A percentile compares a stretch with the other conserved stretches of the same genome.
These are phyloP conservation scores for Fusarium euwallaceae DNA, from an alignment of 2,329 filamentous ascomycete species.

Conservation along the genomic window DNA sequence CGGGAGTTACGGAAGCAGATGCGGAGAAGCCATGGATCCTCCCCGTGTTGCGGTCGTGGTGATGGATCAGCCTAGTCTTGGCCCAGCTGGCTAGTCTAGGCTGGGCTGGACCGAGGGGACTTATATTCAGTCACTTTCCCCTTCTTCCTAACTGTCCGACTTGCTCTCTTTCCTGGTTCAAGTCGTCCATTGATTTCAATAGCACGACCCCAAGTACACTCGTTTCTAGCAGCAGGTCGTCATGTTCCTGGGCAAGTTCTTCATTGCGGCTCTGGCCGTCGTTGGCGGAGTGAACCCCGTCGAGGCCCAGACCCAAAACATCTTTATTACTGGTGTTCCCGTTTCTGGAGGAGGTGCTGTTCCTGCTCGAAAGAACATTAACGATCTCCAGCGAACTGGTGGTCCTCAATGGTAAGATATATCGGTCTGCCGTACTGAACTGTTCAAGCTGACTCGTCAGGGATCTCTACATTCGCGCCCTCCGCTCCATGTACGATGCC, in stretches of 20 bases:
- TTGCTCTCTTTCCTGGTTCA: conserved; percentile 28
- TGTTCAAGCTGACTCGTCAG: conserved; percentile 46
- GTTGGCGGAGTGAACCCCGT: conserved; percentile 39
- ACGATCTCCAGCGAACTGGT: conserved; percentile 56
- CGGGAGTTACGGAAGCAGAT: conserved; percentile 39
- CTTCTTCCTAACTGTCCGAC: conserved; percentile 8
- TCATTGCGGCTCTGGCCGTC: conserved; percentile 45
- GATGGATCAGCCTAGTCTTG: conserved; percentile 16
- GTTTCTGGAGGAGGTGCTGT: conserved; percentile 56
- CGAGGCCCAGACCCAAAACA: conserved; percentile 42
- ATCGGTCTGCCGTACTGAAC: neutral
- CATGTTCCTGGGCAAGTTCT: conserved; percentile 39
- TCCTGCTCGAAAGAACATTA: conserved; percentile 63
- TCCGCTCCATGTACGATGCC: conserved; percentile 58
- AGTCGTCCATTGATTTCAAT: conserved; percentile 35
- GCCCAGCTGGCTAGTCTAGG: conserved; percentile 14
- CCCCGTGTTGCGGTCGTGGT: conserved; percentile 18
- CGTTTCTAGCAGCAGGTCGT: conserved; percentile 26
- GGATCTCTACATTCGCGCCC: conserved; percentile 64
- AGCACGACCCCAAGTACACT: conserved; percentile 38
- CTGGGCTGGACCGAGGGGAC: neutral
- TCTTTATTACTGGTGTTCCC: conserved; percentile 55
- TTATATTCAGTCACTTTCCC: conserved; percentile 39
- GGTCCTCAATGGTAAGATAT: conserved; percentile 60
- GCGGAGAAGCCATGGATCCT: conserved; percentile 29